Conservation (phyloP, 495 filamentous ascomycete genomes). For the Penicillium lividum region DNA sequence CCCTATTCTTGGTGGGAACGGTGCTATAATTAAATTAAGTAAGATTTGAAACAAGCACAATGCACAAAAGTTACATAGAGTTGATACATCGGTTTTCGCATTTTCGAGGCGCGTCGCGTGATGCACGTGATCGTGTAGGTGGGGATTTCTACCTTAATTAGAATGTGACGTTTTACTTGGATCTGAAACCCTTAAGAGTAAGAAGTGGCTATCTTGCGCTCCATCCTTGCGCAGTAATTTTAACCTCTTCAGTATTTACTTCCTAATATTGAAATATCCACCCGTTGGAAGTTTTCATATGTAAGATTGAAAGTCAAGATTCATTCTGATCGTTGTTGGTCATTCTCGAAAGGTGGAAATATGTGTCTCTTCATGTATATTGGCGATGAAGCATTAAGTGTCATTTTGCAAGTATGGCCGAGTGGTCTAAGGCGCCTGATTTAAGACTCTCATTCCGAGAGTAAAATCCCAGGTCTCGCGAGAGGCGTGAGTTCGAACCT, state of each 20-base stretch:
- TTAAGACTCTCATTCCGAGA: neutral
- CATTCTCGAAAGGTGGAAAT: neutral
- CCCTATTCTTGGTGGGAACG: neutral
- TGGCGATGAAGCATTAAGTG: neutral
- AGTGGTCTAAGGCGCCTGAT: neutral
- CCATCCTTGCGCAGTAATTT: no score
- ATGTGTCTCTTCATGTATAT: neutral
- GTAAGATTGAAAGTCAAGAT: neutral
- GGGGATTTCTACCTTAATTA: neutral
- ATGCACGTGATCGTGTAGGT: slow-evolving; percentile 13
- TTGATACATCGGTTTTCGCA: slow-evolving; percentile 1
- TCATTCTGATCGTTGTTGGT: neutral
- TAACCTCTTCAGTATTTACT: no score
- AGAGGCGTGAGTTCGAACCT: neutral
- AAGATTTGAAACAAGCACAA: neutral
- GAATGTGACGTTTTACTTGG: no score
- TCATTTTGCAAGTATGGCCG: neutral
- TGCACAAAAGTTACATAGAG: neutral
- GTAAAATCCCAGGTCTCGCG: neutral
- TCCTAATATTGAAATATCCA: neutral
- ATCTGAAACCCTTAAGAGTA: neutral
- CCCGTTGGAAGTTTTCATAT: neutral
- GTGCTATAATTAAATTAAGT: neutral
- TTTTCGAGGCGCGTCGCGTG: slow-evolving; percentile 9
- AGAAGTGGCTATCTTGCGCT: no score